Base-by-base conservation (phyloP, 805 yeast species). In the Candida anglica region DNA sequence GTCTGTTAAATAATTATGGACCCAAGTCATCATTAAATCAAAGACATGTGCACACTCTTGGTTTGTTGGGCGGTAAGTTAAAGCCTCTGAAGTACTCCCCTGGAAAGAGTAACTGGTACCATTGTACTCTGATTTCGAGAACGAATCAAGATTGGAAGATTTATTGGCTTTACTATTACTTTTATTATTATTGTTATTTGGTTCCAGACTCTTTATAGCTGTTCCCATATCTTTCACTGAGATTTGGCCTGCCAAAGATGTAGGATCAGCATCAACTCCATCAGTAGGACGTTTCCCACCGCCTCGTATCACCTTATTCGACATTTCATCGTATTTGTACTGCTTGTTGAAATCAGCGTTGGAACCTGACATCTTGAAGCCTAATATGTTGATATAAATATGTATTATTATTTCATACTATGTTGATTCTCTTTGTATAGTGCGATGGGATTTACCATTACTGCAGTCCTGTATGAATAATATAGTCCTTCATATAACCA, bases 241-340 rank as follows among this genome's bases (percentile, higher is more conserved):
- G n/a, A 89, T 68, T 39, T 70, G 75, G 3, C 95, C 95, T 7
- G 66, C 73, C 50, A 88, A 62, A 0, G 94, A 78, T 37, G 77
- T 77, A 0, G 96, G 96, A 29, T 72, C 77, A 2, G 82, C 77
- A 38, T 52, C 50, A 10, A 64, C 52, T 16, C 72, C 78, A 4
- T 74, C 75, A 30, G 41, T 33, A 48, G 53, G 11, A 47, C 47
- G 6, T 15, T 13, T 17, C 65, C 66, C 30, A 57, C 64, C 28
- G 66, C 51, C 28, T 54, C 60, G 40, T 51, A 80, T 67, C 40
- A 86, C 91, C 63, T 80, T 80, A 46, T 80, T 83, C 32, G 94
- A 73, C 88, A 86, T 81, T 50, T 76, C 85, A 52, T 79, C 82
- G 46, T 79, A 76, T 43, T 77, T 70, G 56, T 79, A 80, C 42